Percentiles rank a stretch among this genome's conserved stretches.
Conservation (phyloP, 169 alveolate species). For the Eimeria tenella region DNA sequence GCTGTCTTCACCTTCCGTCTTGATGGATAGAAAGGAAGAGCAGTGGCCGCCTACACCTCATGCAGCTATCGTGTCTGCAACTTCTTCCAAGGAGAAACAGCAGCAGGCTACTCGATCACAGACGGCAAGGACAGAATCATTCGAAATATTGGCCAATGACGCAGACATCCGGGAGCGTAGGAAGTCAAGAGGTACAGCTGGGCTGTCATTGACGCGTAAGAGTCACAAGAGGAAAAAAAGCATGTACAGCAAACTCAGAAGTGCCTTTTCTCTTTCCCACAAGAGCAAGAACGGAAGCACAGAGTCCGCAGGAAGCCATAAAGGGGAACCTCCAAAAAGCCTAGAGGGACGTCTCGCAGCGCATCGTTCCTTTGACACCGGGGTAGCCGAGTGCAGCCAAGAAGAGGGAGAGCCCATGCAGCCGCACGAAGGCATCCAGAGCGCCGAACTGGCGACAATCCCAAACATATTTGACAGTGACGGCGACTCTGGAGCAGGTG, state of each 20-base stretch:
- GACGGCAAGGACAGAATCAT: neutral
- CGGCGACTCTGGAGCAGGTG: neutral
- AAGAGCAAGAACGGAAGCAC: neutral
- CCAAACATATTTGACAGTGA: slow-evolving; percentile 40
- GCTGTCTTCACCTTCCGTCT: slow-evolving; percentile 41
- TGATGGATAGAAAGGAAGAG: neutral
- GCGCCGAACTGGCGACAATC: slow-evolving; percentile 18
- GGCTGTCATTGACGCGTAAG: neutral
- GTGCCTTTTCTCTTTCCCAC: slow-evolving; percentile 49
- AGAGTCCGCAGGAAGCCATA: neutral
- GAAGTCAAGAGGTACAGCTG: neutral
- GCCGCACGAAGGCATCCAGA: slow-evolving; percentile 6
- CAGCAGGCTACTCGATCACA: neutral
- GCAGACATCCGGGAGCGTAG: neutral
- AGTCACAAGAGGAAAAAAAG: slow-evolving; percentile 39
- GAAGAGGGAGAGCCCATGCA: neutral
- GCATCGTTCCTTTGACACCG: neutral
- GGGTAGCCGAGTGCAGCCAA: neutral
- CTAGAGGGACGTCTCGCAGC: neutral
- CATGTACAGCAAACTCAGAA: slow-evolving; percentile 53
- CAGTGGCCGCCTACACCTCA: neutral
- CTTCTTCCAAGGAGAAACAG: neutral
- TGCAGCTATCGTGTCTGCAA: neutral
- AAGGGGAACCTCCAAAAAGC: neutral
- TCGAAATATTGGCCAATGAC: neutral